phyloP scores from a whole-genome alignment of 352 stramenopile species.

The Phytophthora meadii region DNA sequence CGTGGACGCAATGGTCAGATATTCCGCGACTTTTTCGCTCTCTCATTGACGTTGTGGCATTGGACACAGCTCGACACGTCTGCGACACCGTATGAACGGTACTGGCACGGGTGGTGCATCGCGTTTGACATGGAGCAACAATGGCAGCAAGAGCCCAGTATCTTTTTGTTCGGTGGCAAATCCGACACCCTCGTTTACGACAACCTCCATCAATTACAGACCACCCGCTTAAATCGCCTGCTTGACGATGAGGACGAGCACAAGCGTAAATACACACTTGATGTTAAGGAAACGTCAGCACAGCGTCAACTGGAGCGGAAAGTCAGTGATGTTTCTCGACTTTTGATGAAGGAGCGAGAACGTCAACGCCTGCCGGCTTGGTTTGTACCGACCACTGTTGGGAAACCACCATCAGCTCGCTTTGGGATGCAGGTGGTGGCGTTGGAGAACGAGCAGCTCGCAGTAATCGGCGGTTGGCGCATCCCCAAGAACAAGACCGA shows the following conservation, averaged over 20 bases:
- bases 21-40: constrained; percentile 58
- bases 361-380: constrained; percentile 33
- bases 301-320: constrained; percentile 2
- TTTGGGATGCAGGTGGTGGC: constrained; percentile 60
- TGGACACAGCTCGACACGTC: constrained; percentile 52
- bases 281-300: background rate
- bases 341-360: constrained; percentile 23
- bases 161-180: constrained; percentile 75
- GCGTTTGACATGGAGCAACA: constrained; percentile 30
- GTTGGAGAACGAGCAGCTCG: constrained; percentile 49
- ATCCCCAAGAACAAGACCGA: constrained; percentile 21
- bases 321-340: constrained; percentile 15
- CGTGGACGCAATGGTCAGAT: constrained; percentile 59
- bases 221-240: constrained; percentile 17
- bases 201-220: constrained; percentile 55
- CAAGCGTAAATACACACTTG: background rate
- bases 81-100: constrained; percentile 38
- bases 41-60: constrained; percentile 57
- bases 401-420: constrained; percentile 52
- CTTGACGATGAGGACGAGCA: constrained; percentile 25
- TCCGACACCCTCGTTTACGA: constrained; percentile 58
- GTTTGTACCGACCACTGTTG: constrained; percentile 51
- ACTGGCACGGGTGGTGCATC: constrained; percentile 53
- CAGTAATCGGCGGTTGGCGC: constrained; percentile 43
- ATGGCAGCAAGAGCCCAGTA: constrained; percentile 34